A percentile compares a stretch with the other conserved stretches of the same genome.
Conservation (phyloP, 192 early-diverging fungal species). For the Mortierella hygrophila region DNA sequence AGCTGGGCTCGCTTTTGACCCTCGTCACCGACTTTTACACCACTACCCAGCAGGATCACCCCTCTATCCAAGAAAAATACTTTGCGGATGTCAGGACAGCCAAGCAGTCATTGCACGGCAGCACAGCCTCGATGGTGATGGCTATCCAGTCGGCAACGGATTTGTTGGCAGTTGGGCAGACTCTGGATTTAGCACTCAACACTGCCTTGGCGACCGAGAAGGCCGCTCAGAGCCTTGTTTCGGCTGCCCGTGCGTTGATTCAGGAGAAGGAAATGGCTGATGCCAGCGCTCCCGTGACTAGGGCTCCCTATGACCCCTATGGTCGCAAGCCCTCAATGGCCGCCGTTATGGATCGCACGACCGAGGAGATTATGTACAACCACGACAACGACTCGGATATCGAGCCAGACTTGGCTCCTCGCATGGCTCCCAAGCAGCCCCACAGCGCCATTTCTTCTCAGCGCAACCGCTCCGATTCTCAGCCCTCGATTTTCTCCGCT, state of each 20-base stretch:
- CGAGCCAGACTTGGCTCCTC: constrained; percentile 43
- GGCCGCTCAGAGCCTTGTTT: constrained; percentile 68
- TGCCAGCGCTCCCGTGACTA: constrained; percentile 33
- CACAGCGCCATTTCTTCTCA: background rate
- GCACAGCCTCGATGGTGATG: constrained; percentile 72
- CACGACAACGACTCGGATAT: constrained; percentile 57
- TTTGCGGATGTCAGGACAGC: constrained; percentile 72
- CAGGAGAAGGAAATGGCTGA: constrained; percentile 66
- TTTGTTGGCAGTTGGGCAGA: constrained; percentile 69
- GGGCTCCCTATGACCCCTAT: constrained; percentile 14
- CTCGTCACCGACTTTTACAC: constrained; percentile 55
- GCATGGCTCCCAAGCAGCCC: background rate
- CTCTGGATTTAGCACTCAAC: constrained; percentile 62
- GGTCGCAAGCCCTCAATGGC: constrained; percentile 35
- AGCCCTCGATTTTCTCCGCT: constrained; percentile 43
- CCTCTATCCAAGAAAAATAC: constrained; percentile 33
- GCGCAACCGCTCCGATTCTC: constrained; percentile 45
- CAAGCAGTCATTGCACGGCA: constrained; percentile 74
- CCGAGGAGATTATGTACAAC: constrained; percentile 43
- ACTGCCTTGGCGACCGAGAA: constrained; percentile 67
- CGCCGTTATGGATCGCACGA: constrained; percentile 29
- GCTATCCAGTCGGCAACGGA: constrained; percentile 68
- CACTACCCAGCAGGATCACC: constrained; percentile 11
- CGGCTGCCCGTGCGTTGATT: constrained; percentile 65
- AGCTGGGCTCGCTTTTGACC: constrained; percentile 56